Conservation (phyloP, 2,329 filamentous ascomycete genomes). For the Penicillium sp. region DNA sequence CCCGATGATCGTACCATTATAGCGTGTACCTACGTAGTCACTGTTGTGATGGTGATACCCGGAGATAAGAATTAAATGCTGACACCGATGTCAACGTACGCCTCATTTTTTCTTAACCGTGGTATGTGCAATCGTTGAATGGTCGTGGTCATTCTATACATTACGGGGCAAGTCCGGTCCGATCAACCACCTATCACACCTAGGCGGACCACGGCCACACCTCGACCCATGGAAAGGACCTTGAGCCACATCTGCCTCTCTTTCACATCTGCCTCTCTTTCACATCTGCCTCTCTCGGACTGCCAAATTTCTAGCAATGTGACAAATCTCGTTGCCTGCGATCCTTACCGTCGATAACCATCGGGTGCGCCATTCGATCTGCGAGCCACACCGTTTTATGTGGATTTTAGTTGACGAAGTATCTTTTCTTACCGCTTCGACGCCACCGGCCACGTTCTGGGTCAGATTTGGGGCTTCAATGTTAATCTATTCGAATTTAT, state of each 20-base stretch:
- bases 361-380: not conserved
- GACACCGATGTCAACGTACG: not conserved
- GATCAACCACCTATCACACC: constrained; percentile 11
- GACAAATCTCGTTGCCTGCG: constrained; percentile 12
- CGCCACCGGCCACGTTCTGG: not conserved
- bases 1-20: not conserved
- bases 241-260: not conserved
- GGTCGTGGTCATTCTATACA: not conserved
- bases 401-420: not conserved
- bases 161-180: not conserved
- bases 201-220: constrained; percentile 8
- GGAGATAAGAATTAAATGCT: not conserved
- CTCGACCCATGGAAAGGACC: constrained; percentile 3
- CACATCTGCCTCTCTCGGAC: not conserved
- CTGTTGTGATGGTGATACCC: not conserved
- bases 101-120: not conserved
- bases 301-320: not conserved
- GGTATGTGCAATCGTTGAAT: not conserved
- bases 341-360: constrained; percentile 4
- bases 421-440: not conserved
- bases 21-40: not conserved
- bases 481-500: not conserved
- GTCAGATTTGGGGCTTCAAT: not conserved
- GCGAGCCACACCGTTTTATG: not conserved
- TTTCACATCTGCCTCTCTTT: not conserved